Conservation (phyloP, 129 eudicot genomes). For the Heracleum sosnowskyi region DNA sequence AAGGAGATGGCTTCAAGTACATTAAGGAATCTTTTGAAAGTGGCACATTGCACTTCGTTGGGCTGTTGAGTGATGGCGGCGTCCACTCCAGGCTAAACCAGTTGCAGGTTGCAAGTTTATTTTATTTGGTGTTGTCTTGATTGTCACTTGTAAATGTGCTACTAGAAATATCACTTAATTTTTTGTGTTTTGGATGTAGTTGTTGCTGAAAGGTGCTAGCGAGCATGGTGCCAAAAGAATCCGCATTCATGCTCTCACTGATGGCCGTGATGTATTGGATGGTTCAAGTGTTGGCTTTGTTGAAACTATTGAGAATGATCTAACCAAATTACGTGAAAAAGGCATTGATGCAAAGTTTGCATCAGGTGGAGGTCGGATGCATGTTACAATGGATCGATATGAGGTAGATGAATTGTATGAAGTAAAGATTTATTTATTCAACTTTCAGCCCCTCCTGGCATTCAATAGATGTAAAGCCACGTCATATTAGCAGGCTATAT, state of each 20-base stretch:
- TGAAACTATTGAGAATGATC: slow-evolving; percentile 80
- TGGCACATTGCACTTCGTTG: slow-evolving; percentile 81
- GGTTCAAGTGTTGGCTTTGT: slow-evolving; percentile 87
- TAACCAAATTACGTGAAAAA: slow-evolving; percentile 49
- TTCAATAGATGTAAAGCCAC: background rate
- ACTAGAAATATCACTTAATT: background rate
- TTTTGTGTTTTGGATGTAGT: slow-evolving; percentile 28
- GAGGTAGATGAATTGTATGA: slow-evolving; percentile 39
- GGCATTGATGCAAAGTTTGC: slow-evolving; percentile 84
- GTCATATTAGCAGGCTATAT: background rate
- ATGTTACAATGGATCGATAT: slow-evolving; percentile 96
- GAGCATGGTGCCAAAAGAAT: slow-evolving; percentile 86
- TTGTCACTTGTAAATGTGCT: background rate
- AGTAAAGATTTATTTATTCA: background rate
- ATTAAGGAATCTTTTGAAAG: slow-evolving; percentile 57
- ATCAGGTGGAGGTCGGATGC: slow-evolving; percentile 98
- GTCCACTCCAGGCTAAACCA: slow-evolving; percentile 94
- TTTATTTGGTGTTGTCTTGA: background rate
- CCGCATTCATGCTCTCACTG: slow-evolving; percentile 79
- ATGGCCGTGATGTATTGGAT: slow-evolving; percentile 96
- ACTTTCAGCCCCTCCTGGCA: background rate
- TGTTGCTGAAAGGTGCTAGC: slow-evolving; percentile 74
- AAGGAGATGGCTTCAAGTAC: slow-evolving; percentile 90
- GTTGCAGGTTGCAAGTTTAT: slow-evolving; percentile 38
- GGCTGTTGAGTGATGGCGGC: slow-evolving; percentile 92